phyloP scores from a whole-genome alignment of 1,284 basidiomycete species.

The Cutaneotrichosporon daszewskae region DNA sequence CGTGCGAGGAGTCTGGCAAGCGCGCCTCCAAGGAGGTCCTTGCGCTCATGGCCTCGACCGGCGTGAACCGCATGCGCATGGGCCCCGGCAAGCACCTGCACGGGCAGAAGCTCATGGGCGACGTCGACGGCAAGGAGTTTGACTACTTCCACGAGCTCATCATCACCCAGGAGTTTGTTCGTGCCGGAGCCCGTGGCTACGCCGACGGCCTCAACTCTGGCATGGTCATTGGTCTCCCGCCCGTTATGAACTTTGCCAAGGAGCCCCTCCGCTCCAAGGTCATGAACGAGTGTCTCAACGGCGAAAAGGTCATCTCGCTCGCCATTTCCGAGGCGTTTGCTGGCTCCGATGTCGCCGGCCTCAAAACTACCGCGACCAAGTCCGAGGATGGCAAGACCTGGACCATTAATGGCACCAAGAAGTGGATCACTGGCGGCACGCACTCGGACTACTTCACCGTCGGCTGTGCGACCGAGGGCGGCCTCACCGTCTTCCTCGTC shows the following conservation, averaged over 20 bases:
- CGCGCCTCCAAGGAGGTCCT: conserved; percentile 50
- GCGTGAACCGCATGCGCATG: conserved; percentile 83
- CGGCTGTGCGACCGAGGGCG: conserved; percentile 54
- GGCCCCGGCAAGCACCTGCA: conserved; percentile 73
- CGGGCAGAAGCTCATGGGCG: conserved; percentile 75
- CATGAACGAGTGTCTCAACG: conserved; percentile 72
- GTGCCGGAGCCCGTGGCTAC: conserved; percentile 75
- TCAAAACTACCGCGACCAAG: conserved; percentile 75
- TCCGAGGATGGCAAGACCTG: conserved; percentile 67
- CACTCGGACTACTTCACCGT: conserved; percentile 46
- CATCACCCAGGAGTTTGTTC: conserved; percentile 76
- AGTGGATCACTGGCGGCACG: conserved; percentile 87
- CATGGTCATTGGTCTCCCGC: conserved; percentile 67
- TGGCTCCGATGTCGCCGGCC: conserved; percentile 80
- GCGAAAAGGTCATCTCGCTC: conserved; percentile 62
- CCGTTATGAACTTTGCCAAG: conserved; percentile 56
- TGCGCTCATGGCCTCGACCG: conserved; percentile 53
- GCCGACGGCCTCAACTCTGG: conserved; percentile 72
- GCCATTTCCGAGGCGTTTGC: conserved; percentile 87
- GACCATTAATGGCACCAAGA: conserved; percentile 82
- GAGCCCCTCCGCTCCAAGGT: conserved; percentile 57
- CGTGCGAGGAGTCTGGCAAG: conserved; percentile 71
- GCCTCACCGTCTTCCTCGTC: conserved; percentile 80
- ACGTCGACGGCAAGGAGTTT: conserved; percentile 83
- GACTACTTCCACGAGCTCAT: conserved; percentile 69